phyloP scores from a whole-genome alignment of 495 filamentous ascomycete species.

The Podospora comata region DNA sequence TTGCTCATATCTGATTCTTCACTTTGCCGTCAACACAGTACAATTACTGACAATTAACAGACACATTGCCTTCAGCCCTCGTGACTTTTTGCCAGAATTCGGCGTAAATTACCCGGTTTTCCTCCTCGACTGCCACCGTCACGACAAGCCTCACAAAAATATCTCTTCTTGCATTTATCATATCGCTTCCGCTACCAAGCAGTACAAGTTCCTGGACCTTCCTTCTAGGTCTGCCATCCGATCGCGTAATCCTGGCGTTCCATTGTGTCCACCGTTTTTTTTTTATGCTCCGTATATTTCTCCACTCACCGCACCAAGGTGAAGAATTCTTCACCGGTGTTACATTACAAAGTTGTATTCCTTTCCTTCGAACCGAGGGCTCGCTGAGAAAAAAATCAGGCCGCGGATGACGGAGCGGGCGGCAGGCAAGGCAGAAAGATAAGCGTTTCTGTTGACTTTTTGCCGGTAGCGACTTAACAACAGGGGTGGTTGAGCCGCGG shows the following conservation, averaged over 20 bases:
- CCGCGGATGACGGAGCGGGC: neutral
- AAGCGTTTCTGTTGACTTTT: neutral
- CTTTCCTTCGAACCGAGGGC: neutral
- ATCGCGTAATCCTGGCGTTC: constrained; percentile 2
- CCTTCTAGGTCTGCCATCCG: neutral
- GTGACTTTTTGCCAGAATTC: neutral
- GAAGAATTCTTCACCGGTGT: neutral
- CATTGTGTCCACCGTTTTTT: constrained; percentile 1
- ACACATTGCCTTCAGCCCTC: neutral
- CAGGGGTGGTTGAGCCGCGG: neutral
- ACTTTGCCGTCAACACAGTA: neutral
- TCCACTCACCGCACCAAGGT: neutral
- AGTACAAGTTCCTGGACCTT: neutral
- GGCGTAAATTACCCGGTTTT: neutral
- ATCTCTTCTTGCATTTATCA: neutral
- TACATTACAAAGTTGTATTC: neutral
- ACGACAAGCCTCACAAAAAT: neutral
- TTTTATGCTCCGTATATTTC: neutral
- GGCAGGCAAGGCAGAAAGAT: neutral
- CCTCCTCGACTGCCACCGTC: neutral
- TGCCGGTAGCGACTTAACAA: neutral
- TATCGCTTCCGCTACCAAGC: neutral
- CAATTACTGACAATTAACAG: neutral
- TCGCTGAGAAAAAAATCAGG: neutral
- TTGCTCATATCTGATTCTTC: neutral